Percentiles rank a stretch among this genome's conserved stretches.
These are phyloP conservation scores for Venturia aucupariae DNA, from an alignment of 2,329 filamentous ascomycete species.

Conservation along the genomic window DNA sequence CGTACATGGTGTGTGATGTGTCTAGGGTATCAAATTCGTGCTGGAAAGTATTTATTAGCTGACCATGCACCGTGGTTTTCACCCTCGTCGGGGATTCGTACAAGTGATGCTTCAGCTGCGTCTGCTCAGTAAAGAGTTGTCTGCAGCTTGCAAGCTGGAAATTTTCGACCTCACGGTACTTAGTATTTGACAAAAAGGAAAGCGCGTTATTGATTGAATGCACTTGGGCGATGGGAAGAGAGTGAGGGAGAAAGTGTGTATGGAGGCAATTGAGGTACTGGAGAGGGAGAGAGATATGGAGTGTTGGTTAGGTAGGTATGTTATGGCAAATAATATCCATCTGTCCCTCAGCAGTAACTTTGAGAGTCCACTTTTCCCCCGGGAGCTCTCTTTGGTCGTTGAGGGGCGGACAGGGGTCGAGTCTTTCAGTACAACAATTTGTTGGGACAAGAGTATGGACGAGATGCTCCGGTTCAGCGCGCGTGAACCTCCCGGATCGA, in stretches of 20 bases:
- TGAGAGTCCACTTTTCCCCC: neutral
- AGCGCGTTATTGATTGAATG: neutral
- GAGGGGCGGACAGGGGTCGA: neutral
- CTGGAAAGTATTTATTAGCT: neutral
- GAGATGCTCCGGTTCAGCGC: neutral
- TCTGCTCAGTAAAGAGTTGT: conserved; percentile 12
- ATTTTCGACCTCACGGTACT: neutral
- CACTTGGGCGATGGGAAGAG: neutral
- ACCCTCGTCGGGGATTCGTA: neutral
- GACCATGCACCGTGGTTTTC: neutral
- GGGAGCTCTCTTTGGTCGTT: neutral
- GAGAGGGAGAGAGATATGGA: neutral
- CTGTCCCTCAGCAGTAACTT: conserved; percentile 5
- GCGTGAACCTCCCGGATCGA: neutral
- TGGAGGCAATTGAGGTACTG: neutral
- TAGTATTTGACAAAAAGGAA: neutral
- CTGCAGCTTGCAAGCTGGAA: neutral
- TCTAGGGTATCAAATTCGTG: conserved; percentile 11
- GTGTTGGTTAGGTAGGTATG: neutral
- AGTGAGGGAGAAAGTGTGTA: neutral
- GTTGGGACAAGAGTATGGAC: neutral
- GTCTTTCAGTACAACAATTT: conserved; percentile 6
- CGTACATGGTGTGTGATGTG: conserved; percentile 61
- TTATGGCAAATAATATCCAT: conserved; percentile 1
- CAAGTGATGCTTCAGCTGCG: neutral